These are phyloP conservation scores for Jimgerdemannia lactiflua DNA, from an alignment of 192 early-diverging fungal species.

Conservation along the genomic window DNA sequence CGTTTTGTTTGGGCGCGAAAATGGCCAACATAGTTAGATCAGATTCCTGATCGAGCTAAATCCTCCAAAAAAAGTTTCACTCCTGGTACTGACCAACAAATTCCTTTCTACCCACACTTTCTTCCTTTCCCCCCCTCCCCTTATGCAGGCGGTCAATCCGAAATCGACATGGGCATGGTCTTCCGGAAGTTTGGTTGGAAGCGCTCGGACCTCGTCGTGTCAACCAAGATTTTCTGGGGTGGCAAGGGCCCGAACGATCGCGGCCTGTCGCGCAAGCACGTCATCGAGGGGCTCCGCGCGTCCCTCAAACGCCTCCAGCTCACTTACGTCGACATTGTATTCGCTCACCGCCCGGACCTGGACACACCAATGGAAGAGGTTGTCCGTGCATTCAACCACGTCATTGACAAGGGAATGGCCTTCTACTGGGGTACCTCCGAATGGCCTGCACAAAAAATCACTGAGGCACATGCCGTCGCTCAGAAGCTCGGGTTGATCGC, in stretches of 20 bases:
- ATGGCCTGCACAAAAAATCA: conserved; percentile 77
- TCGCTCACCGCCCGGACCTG: conserved; percentile 71
- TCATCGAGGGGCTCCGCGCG: conserved; percentile 75
- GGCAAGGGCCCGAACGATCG: conserved; percentile 75
- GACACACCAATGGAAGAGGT: conserved; percentile 81
- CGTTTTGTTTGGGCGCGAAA: too few species aligned
- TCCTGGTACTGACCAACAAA: too few species aligned
- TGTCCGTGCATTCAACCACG: conserved; percentile 80
- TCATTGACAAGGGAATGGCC: conserved; percentile 76
- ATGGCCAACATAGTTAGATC: too few species aligned
- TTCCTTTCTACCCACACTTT: too few species aligned
- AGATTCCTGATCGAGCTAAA: too few species aligned
- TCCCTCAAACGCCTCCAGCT: conserved; percentile 68
- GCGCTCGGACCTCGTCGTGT: conserved; percentile 73
- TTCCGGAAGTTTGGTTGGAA: conserved; percentile 69
- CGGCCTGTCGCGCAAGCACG: conserved; percentile 83
- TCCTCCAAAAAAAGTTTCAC: too few species aligned
- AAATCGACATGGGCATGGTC: conserved; percentile 74
- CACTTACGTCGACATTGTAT: conserved; percentile 76
- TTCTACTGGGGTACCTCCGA: conserved; percentile 87
- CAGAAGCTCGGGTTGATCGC: conserved; percentile 62
- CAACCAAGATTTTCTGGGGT: conserved; percentile 78
- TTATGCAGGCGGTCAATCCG: conserved; percentile 55
- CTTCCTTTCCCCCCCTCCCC: not conserved
- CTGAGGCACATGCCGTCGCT: conserved; percentile 71